These are phyloP conservation scores for Suillus brevipes DNA, from an alignment of 768 basidiomycete genomes.

Conservation along the genomic window DNA sequence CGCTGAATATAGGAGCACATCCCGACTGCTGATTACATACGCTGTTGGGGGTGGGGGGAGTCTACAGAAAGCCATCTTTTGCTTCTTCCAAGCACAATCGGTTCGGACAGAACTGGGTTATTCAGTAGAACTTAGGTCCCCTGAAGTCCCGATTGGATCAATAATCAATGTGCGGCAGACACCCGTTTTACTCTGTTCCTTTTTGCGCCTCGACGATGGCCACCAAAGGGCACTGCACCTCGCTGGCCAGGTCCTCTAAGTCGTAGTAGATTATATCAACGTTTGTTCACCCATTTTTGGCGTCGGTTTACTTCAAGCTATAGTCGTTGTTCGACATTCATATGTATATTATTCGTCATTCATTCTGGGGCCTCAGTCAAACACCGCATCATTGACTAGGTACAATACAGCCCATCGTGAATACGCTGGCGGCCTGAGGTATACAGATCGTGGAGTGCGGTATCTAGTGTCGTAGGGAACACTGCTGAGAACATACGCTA, in stretches of 20 bases:
- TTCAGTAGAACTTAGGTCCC: neutral
- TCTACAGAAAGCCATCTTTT: neutral
- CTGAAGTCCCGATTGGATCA: no score
- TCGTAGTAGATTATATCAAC: no score
- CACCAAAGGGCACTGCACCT: neutral
- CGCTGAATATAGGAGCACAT: neutral
- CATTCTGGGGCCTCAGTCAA: constrained; percentile 53
- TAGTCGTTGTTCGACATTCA: neutral
- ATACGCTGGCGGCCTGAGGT: neutral
- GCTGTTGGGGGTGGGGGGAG: neutral
- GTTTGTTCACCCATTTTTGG: no score
- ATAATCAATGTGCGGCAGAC: neutral
- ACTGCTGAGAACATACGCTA: no score
- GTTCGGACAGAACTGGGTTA: neutral
- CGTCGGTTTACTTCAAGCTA: no score
- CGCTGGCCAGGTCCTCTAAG: no score
- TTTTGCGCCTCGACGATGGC: neutral
- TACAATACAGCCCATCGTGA: neutral
- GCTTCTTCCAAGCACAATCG: neutral
- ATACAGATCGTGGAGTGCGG: neutral
- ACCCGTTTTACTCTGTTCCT: neutral
- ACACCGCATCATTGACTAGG: neutral
- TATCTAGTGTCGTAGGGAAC: constrained; percentile 1
- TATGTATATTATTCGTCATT: constrained; percentile 81
- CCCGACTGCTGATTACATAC: neutral